Percentiles rank a stretch among this genome's conserved stretches.
phyloP scores from a whole-genome alignment of 176 grass and related monocot species.

The Carex kokanica region DNA sequence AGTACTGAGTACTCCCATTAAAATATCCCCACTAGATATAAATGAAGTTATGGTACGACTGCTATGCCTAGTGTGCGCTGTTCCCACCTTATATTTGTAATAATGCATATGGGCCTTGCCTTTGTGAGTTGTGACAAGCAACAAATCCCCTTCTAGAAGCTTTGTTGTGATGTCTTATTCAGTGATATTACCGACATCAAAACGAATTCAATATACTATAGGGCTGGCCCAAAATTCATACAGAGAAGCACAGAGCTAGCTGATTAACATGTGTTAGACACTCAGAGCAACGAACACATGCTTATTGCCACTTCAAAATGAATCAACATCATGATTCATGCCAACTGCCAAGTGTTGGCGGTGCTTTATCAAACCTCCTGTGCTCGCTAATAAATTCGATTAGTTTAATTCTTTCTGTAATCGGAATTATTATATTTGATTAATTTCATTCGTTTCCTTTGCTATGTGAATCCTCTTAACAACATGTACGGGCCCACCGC shows the following conservation, averaged over 20 bases:
- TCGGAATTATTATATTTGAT: too few relatives aligned
- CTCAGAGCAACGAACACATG: neutral
- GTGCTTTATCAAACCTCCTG: too few relatives aligned
- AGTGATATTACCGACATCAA: neutral
- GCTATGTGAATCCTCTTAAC: neutral
- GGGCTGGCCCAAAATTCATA: neutral
- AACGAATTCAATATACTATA: neutral
- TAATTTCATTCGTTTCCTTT: too few relatives aligned
- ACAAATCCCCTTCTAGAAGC: neutral
- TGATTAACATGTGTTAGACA: neutral
- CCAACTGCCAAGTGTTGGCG: too few relatives aligned
- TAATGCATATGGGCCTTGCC: neutral
- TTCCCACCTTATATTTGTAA: neutral
- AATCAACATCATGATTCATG: too few relatives aligned
- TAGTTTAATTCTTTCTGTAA: too few relatives aligned
- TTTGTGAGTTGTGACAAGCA: neutral
- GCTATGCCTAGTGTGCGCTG: neutral
- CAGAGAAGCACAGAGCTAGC: neutral
- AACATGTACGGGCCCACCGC: neutral
- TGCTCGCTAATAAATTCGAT: too few relatives aligned
- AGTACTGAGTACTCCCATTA: neutral
- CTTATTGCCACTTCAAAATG: neutral
- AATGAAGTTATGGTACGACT: neutral
- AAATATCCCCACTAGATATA: neutral
- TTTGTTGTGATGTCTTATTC: neutral